These are phyloP conservation scores for Blechomonas ayalai DNA, from an alignment of 208 protist species.

Conservation along the genomic window DNA sequence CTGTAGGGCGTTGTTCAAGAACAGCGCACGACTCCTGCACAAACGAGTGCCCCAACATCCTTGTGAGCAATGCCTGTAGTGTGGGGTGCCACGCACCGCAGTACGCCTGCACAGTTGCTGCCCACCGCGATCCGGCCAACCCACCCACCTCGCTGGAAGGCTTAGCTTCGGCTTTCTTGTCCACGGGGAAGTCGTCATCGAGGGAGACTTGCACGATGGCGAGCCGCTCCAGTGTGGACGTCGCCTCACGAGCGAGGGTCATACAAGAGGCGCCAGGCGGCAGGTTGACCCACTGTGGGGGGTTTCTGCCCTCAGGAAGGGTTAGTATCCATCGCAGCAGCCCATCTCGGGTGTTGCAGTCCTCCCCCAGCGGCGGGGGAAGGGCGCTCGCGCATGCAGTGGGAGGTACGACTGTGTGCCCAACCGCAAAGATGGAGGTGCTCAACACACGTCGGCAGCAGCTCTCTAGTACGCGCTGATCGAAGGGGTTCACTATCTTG, in stretches of 20 bases:
- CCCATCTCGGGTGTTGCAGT: slow-evolving; percentile 26
- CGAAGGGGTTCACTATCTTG: slow-evolving; percentile 96
- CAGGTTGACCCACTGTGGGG: slow-evolving; percentile 91
- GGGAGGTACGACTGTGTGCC: slow-evolving; percentile 13
- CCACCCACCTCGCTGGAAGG: slow-evolving; percentile 5
- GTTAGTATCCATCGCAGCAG: slow-evolving; percentile 85
- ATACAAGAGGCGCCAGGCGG: slow-evolving; percentile 86
- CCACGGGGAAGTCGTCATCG: slow-evolving; percentile 36
- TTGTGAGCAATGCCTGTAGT: too few relatives aligned
- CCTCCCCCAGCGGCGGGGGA: slow-evolving; percentile 5
- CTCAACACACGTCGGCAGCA: slow-evolving; percentile 88
- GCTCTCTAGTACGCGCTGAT: slow-evolving; percentile 90
- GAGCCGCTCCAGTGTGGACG: slow-evolving; percentile 57
- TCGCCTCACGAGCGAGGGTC: slow-evolving; percentile 47
- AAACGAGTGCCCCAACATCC: too few relatives aligned
- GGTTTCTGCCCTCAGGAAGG: slow-evolving; percentile 69
- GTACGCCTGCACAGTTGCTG: slow-evolving; percentile 1
- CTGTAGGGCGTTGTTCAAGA: too few relatives aligned
- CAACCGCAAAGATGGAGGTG: slow-evolving; percentile 53
- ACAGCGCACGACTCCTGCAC: too few relatives aligned
- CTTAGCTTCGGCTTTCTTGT: slow-evolving; percentile 1
- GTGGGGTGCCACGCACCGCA: too few relatives aligned
- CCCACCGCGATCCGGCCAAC: slow-evolving; percentile 3
- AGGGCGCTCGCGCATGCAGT: slow-evolving; percentile 11
- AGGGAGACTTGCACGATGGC: slow-evolving; percentile 47